Evolutionary conservation across 805 yeast genomes (phyloP), one percentile per base, ranked within the genome.

Genomic region (Cyberlindnera petersonii): DNA sequence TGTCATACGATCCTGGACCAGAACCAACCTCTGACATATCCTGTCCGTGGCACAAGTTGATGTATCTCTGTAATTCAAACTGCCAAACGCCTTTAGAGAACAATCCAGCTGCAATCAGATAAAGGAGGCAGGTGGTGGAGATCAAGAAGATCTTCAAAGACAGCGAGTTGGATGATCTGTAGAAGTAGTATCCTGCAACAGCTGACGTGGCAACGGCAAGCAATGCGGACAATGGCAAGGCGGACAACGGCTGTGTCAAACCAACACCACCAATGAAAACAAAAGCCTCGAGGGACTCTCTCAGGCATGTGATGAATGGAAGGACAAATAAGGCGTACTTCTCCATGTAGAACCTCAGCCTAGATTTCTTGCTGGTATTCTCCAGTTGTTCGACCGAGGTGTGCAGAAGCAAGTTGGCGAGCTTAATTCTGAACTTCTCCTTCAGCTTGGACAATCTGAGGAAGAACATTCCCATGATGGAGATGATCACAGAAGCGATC

Each of bases 1-100:
- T 80, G 53, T 88, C 95, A 55, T 88, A 88, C 0, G 94, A 83
- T 0, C 97, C 97, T 0, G 96, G 96, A 0, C 97, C 97, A 27
- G 82, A 81, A 2, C 97, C 97, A 1, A 81, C 75, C 62, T 88
- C 97, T 29, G 86, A 74, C 57, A 86, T 83, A 52, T 88, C 97
- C 54, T 78, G 77, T 1, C 96, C 96, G 39, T 72, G 75, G 54
- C 95, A 88, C 43, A 65, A 63, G 41, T 76, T 73, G 41, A 87
- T 86, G 61, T 80, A 88, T 39, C 65, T 66, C 60, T 88, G 93
- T 33, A 86, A 64, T 57, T 88, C 96, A 43, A 85, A 71, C 56
- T 83, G 86, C 97, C 97, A 88, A 3, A 88, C 82, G 14, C 96
- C 96, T 41, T 86, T 75, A 8, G 93, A 81, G 56, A 86, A 73